Evolutionary conservation across 2,329 filamentous ascomycete species (phyloP).

Genomic region (Cordyceps cicadae): DNA sequence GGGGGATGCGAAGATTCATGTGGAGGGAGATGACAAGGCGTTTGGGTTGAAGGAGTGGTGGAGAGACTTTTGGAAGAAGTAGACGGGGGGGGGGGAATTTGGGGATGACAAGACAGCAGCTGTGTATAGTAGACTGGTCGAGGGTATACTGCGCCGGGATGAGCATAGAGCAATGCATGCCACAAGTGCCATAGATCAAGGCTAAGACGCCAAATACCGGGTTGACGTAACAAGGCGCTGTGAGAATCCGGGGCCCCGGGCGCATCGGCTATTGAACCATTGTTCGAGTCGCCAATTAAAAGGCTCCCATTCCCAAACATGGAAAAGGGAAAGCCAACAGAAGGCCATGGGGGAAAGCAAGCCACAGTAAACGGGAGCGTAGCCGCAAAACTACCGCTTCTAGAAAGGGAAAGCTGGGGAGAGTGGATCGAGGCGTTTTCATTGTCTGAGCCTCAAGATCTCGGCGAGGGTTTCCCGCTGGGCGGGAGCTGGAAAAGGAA

Average conservation of each 20-base stretch:
- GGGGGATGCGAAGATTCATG: constrained; percentile 48
- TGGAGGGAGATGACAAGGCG: constrained; percentile 64
- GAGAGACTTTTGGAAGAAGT: constrained; percentile 61
- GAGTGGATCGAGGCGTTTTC: constrained; percentile 1
- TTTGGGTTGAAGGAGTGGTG: constrained; percentile 89
- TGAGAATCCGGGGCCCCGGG: not conserved
- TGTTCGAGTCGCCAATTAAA: not conserved
- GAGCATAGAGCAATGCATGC: not conserved
- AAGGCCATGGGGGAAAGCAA: not conserved
- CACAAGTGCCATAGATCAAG: not conserved
- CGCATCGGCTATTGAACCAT: constrained; percentile 1
- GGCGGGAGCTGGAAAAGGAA: not conserved
- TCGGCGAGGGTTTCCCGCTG: not conserved
- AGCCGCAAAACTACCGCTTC: constrained; percentile 6
- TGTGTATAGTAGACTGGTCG: not conserved
- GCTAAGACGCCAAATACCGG: not conserved
- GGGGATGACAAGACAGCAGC: not conserved
- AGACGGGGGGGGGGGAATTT: not conserved
- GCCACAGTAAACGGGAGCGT: not conserved
- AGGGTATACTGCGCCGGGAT: not conserved
- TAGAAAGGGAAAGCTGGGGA: not conserved
- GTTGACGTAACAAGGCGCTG: not conserved
- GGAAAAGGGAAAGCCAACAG: not conserved
- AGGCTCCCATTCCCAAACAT: not conserved
- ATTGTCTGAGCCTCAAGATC: not conserved